Evolutionary conservation across 164 flowering plant species (phyloP), one percentile per base, ranked within the genome.

Genomic region (Vitis cinerea): DNA sequence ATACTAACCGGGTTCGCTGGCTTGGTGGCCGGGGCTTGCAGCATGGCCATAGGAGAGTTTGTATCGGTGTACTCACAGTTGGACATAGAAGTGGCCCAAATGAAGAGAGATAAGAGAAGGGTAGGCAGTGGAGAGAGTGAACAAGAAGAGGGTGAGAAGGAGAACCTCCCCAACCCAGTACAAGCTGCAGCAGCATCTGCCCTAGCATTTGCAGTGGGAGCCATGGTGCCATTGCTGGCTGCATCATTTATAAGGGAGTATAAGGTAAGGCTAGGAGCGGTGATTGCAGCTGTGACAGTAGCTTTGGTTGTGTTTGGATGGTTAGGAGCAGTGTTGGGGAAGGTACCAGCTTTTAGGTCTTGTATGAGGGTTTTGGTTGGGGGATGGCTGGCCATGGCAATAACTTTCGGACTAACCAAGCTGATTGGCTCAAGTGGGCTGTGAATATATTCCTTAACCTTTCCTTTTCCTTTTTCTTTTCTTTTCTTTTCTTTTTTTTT

Each of bases 101-200:
- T 0, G 15, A 60, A 31, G 44, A 31, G 44, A 31, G 44, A 31
- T 31, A 31, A 31, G 1, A 0, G 44, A 8, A 31, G 44, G 44
- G 44, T 31, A 4, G 44, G 44, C 44, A 31, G 44, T 31, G 63
- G 31, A 60, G 47, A 29, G 63, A 60, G 48, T 23, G 16, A 30
- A 30, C 0, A 55, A 3, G 12, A 23, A 19, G 37, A 6, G 30
- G 19, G 53, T 8, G 2, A 15, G 5, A 19, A 63, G 2, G 53
- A 48, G 13, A 7, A 4, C 9, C 15, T 63, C 13, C 66, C 66
- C 8, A 63, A 63, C 14, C 66, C 66, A 8, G 3, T 19, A 14
- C 52, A 63, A 17, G 66, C 66, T 5, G 66, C 66, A 14, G 66
- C 54, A 3, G 54, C 66, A n/a, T 63, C 66, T 9, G 66, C 66